These are phyloP conservation scores for Hemileccinum rubropunctum DNA, from an alignment of 768 basidiomycete species.

Conservation along the genomic window DNA sequence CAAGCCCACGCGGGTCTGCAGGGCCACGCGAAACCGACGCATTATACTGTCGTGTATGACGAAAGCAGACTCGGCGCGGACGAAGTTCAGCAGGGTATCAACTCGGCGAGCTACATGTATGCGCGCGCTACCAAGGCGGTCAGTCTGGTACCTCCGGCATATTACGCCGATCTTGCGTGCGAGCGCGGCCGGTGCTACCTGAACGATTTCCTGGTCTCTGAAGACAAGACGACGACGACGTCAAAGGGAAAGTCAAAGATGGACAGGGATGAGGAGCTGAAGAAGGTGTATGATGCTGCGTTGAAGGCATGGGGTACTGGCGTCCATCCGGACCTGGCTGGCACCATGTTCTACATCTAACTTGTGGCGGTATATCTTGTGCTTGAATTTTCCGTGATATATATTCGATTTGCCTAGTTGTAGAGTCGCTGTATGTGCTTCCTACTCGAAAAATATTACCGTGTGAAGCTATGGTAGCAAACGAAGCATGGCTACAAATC, in stretches of 20 bases:
- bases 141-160: slow-evolving; percentile 75
- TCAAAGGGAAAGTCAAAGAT: slow-evolving; percentile 32
- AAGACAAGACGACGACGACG: slow-evolving; percentile 45
- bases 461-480: too few species aligned
- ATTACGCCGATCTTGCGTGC: slow-evolving; percentile 81
- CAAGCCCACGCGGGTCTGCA: slow-evolving; percentile 77
- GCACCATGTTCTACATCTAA: slow-evolving; percentile 77
- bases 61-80: slow-evolving; percentile 69
- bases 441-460: too few species aligned
- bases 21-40: slow-evolving; percentile 69
- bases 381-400: neutral
- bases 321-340: slow-evolving; percentile 53
- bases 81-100: slow-evolving; percentile 69
- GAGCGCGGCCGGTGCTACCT: slow-evolving; percentile 77
- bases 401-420: neutral
- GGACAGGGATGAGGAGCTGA: slow-evolving; percentile 30
- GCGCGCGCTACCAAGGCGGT: slow-evolving; percentile 84
- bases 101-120: slow-evolving; percentile 70
- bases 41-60: slow-evolving; percentile 79
- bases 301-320: slow-evolving; percentile 49
- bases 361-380: too few species aligned
- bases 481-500: too few species aligned
- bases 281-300: slow-evolving; percentile 21
- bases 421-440: neutral
- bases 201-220: slow-evolving; percentile 62